Base-by-base conservation (phyloP, 768 basidiomycete species). In the Tulasnella sp. region DNA sequence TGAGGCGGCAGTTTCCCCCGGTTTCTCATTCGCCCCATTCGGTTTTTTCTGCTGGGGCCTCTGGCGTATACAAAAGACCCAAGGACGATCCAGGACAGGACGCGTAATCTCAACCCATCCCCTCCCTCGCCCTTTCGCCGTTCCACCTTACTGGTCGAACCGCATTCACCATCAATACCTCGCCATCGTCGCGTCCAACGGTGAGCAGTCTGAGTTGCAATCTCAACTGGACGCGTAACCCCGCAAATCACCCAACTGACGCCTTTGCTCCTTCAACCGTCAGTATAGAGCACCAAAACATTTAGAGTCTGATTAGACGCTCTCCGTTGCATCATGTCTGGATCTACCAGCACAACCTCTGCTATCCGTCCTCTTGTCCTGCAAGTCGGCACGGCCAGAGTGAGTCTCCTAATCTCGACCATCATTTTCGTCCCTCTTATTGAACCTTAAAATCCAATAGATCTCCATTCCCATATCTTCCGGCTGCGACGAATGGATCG, bases 401-500 rank as follows among this genome's bases (percentile, higher is more conserved):
- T 48, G n/a, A 48, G 46, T 34, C 12, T 41, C 12, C 19, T 53
- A 5, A 8, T 60, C 17, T 55, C 21, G 15, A 34, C 30, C 51
- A 56, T 56, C 57, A 59, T 45, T 24, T 15, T n/a, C 34, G 34
- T 38, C 34, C 34, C 34, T 59, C 24, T 19, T 59, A 25, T 34
- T 19, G 31, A 12, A 1, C 10, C 21, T 56, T 30, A 15, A 19
- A 19, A 42, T 27, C 25, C 24, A 42, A 17, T 63, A 92, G 89
- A 71, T 94, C 62, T 84, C 87, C 63, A 83, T 97, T 70, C 91
- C 89, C 48, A 87, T 96, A 60, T 84, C 90, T 48, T 83, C 87
- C n/a, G 73, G 75, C 41, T 63, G 75, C 64, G 82, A 92, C 71
- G 82, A 90, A 71, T 96, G 93, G 92, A 89, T 92, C 68, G 80